Evolutionary conservation across 176 grass and related monocot genomes (phyloP).

Genomic region (Tillandsia fasciculata): DNA sequence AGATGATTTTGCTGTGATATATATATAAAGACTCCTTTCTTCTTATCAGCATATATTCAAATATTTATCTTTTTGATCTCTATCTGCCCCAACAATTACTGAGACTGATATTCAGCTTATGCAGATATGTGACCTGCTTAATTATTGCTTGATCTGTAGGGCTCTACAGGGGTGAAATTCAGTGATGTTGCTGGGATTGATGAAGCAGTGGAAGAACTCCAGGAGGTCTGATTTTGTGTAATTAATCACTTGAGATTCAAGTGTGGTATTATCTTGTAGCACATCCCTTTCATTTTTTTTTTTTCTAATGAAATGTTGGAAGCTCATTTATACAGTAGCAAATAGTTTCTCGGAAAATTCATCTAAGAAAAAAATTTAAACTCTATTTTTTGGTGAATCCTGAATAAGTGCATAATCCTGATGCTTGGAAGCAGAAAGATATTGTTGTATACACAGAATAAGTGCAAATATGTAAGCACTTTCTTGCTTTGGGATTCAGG

Average conservation of each 20-base stretch:
- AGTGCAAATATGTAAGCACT: too few relatives aligned
- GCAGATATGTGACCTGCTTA: neutral
- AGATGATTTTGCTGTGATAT: too few relatives aligned
- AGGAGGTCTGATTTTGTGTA: slow-evolving; percentile 15
- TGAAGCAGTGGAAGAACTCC: slow-evolving; percentile 33
- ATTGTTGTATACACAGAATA: too few relatives aligned
- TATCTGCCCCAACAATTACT: neutral
- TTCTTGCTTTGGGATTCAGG: too few relatives aligned
- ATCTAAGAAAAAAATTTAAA: neutral
- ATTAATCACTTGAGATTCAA: neutral
- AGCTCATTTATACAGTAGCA: neutral
- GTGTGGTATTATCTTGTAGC: neutral
- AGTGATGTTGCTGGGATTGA: slow-evolving; percentile 38
- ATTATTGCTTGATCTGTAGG: slow-evolving; percentile 8
- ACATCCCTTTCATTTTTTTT: neutral
- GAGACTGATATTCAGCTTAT: neutral
- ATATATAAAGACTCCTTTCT: too few relatives aligned
- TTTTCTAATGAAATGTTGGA: neutral
- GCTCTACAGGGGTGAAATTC: slow-evolving; percentile 34
- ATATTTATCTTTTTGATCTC: neutral
- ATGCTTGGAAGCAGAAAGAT: neutral
- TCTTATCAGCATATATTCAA: too few relatives aligned
- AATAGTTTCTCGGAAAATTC: neutral
- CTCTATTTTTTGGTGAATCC: neutral
- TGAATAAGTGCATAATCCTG: neutral